A percentile compares a stretch with the other conserved stretches of the same genome.
These are phyloP conservation scores for Biscogniauxia sp. DNA, from an alignment of 2,329 filamentous ascomycete species.

Conservation along the genomic window DNA sequence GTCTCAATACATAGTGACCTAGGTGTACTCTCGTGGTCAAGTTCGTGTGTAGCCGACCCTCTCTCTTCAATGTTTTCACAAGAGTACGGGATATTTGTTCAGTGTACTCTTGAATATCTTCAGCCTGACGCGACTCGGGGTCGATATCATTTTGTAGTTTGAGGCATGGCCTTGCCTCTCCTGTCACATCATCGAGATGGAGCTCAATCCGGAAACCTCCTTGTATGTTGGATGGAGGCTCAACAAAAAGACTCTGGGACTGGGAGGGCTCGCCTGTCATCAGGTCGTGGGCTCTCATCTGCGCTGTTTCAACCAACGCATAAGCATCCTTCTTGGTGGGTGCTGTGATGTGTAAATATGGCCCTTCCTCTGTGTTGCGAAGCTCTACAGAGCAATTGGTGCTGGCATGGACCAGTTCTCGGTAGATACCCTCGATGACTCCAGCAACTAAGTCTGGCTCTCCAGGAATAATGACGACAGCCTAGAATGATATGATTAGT, in stretches of 20 bases:
- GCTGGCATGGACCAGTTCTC: constrained; percentile 44
- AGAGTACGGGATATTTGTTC: constrained; percentile 12
- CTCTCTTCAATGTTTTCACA: constrained; percentile 16
- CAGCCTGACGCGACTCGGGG: background rate
- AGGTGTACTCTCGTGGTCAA: constrained; percentile 17
- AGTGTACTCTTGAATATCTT: constrained; percentile 8
- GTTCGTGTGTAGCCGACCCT: constrained; percentile 15
- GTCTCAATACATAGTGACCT: constrained; percentile 19
- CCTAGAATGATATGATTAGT: constrained; percentile 2
- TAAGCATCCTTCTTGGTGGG: constrained; percentile 13
- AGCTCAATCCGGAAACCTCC: constrained; percentile 16
- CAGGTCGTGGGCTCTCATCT: constrained; percentile 9
- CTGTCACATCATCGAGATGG: constrained; percentile 2
- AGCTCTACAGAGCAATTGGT: constrained; percentile 21
- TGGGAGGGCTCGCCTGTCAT: constrained; percentile 7
- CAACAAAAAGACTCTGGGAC: constrained; percentile 17
- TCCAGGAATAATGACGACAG: constrained; percentile 14
- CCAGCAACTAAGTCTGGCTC: constrained; percentile 38
- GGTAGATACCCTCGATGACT: constrained; percentile 46
- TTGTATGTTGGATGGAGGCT: constrained; percentile 16
- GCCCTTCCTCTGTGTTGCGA: background rate
- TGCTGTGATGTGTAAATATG: constrained; percentile 18
- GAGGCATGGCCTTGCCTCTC: constrained; percentile 11
- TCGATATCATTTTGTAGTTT: constrained; percentile 3
- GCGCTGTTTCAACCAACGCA: constrained; percentile 15